These are phyloP conservation scores for Ophiostoma ips DNA, from an alignment of 2,329 filamentous ascomycete genomes.

Conservation along the genomic window DNA sequence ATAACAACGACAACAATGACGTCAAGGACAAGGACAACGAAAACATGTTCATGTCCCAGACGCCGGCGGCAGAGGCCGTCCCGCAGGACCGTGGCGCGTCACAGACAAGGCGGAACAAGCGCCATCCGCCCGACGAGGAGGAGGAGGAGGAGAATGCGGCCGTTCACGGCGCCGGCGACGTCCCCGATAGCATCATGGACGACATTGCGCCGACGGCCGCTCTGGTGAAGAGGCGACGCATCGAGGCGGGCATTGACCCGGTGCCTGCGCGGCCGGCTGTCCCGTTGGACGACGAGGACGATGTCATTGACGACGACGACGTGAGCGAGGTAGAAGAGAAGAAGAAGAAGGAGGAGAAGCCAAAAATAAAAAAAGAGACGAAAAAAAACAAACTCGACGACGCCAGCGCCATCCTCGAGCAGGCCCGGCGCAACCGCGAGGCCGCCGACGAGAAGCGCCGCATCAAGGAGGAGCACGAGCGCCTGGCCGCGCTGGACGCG, in stretches of 20 bases:
- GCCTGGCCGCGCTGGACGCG: constrained; percentile 29
- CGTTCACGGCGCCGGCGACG: constrained; percentile 25
- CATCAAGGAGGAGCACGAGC: constrained; percentile 38
- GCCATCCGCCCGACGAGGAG: background rate
- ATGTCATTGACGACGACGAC: constrained; percentile 11
- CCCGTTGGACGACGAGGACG: constrained; percentile 15
- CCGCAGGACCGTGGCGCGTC: background rate
- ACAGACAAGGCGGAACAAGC: constrained; percentile 7
- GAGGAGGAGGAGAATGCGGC: too few relatives aligned
- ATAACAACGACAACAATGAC: too few relatives aligned
- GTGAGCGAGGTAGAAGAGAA: too few relatives aligned
- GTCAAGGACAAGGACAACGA: background rate
- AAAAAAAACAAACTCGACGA: constrained; percentile 29
- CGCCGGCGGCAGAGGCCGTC: background rate
- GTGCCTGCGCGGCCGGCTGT: constrained; percentile 15
- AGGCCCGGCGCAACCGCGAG: constrained; percentile 45
- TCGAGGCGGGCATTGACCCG: constrained; percentile 42
- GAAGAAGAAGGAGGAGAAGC: constrained; percentile 14
- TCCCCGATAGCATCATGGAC: constrained; percentile 38
- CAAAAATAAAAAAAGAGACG: constrained; percentile 17
- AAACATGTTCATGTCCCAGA: constrained; percentile 5
- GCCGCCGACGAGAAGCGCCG: constrained; percentile 47
- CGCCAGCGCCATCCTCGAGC: constrained; percentile 54
- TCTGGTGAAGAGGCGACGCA: constrained; percentile 63
- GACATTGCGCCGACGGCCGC: constrained; percentile 63